Conservation (phyloP, 257 asterid genomes). For the Oldenlandia corymbosa region DNA sequence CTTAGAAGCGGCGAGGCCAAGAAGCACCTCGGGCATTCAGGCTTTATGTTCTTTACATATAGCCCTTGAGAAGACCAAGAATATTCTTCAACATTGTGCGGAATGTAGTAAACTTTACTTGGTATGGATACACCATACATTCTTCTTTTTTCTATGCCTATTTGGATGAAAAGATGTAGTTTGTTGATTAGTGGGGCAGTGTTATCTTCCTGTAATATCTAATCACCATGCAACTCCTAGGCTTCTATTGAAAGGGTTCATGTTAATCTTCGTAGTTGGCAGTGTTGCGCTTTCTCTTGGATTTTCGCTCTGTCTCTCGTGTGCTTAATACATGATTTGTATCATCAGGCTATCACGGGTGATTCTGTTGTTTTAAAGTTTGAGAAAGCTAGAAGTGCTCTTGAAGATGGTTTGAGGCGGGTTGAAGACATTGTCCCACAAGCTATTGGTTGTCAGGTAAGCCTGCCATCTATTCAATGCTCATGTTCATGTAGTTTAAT, state of each 20-base stretch:
- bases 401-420: conserved; percentile 75
- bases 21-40: conserved; percentile 98
- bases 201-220: too few relatives aligned
- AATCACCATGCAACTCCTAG: background rate
- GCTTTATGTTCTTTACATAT: conserved; percentile 95
- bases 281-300: too few relatives aligned
- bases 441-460: conserved; percentile 85
- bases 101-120: conserved; percentile 97
- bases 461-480: too few relatives aligned
- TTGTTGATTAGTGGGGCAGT: background rate
- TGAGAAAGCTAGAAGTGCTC: conserved; percentile 90
- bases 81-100: conserved; percentile 84
- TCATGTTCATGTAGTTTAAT: background rate
- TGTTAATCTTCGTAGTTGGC: too few relatives aligned
- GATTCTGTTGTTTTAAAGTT: conserved; percentile 85
- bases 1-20: conserved; percentile 90
- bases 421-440: conserved; percentile 95
- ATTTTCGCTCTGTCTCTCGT: too few relatives aligned
- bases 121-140: conserved; percentile 32
- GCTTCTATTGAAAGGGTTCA: background rate
- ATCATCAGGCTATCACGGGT: conserved; percentile 83
- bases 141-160: background rate
- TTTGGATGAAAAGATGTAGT: background rate
- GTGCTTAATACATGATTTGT: background rate
- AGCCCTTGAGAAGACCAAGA: conserved; percentile 97